Evolutionary conservation across 768 basidiomycete genomes (phyloP).

Genomic region (Termitomyces eurrhizus): DNA sequence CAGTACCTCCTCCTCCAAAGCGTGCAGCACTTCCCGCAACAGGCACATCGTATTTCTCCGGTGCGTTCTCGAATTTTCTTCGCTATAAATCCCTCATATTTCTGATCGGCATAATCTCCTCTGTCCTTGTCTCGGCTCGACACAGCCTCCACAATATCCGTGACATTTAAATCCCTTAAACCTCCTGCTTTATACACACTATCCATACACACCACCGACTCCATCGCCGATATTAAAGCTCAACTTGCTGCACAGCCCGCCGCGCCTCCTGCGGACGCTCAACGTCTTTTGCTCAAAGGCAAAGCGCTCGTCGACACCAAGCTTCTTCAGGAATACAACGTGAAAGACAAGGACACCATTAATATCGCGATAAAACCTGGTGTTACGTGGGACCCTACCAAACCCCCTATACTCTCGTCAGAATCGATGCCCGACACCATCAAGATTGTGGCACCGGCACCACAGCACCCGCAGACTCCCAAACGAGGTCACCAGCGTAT

Average conservation of each 20-base stretch:
- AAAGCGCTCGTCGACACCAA: constrained; percentile 90
- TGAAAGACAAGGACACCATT: constrained; percentile 76
- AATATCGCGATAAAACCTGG: constrained; percentile 86
- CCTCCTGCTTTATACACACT: constrained; percentile 76
- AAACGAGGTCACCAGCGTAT: constrained; percentile 55
- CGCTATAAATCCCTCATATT: not conserved
- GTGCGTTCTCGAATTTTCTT: constrained; percentile 20
- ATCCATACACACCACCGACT: constrained; percentile 73
- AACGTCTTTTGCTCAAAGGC: constrained; percentile 89
- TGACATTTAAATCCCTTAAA: constrained; percentile 91
- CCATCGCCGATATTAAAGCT: constrained; percentile 75
- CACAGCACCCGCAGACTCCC: constrained; percentile 22
- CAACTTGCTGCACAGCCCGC: constrained; percentile 61
- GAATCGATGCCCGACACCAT: constrained; percentile 16
- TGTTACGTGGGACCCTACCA: constrained; percentile 57
- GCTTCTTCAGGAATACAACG: constrained; percentile 85
- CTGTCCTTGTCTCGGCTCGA: constrained; percentile 7
- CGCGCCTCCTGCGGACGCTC: constrained; percentile 76
- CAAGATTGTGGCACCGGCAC: constrained; percentile 19
- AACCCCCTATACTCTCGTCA: constrained; percentile 25
- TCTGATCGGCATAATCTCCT: constrained; percentile 8
- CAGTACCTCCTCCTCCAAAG: constrained; percentile 40
- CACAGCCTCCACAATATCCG: constrained; percentile 44
- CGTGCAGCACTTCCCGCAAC: constrained; percentile 32
- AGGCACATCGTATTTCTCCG: constrained; percentile 24